Evolutionary conservation across 306 rosid species (phyloP), one percentile per base, ranked within the genome.

Genomic region (Dryas drummondii): DNA sequence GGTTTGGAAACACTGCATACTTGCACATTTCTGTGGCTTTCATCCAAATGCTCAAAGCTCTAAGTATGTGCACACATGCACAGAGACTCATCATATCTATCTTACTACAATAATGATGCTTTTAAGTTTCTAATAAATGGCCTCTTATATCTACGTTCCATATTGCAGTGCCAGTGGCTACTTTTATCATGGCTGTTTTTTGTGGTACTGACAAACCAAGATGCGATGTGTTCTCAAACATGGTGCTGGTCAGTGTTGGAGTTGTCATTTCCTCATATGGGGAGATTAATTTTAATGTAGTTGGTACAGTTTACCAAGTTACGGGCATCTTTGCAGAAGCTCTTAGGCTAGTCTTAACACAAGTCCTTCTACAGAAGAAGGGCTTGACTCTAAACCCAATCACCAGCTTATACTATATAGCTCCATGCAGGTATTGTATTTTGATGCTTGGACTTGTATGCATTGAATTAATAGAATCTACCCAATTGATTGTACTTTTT

Each of bases 1-100:
- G 99, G 99, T 92, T 96, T 85, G 99, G 99, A 51, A 96, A 96
- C 86, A 92, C 99, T 14, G 98, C 98, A 48, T 96, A 90, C 84
- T 86, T 96, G 86, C 93, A 86, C 83, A 96, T 96, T 61, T 96
- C 99, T 76, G 99, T 96, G 86, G 97, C 99, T 75, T 94, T 94
- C 84, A 94, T 94, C 83, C 99, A 94, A 87, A 94, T 94, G 99
- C 99, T 94, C 76, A 94, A 94, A 81, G 99, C 98, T 77, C 82
- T 89, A 69, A 93, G 98, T 93, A 89, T 49, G 97, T 81, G 60
- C 22, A 9, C 55, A 41, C 15, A 71, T 22, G 37, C 42, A 14
- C 55, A 3, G 49, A 27, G 68, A 59, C 32, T 9, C 17, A 15
- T 8, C n/a, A 3, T 16, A 15, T 59, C 1, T n/a, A 26, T 59